Evolutionary conservation across 306 rosid species (phyloP), one percentile per base, ranked within the genome.

Genomic region (Cucurbita ficifolia): DNA sequence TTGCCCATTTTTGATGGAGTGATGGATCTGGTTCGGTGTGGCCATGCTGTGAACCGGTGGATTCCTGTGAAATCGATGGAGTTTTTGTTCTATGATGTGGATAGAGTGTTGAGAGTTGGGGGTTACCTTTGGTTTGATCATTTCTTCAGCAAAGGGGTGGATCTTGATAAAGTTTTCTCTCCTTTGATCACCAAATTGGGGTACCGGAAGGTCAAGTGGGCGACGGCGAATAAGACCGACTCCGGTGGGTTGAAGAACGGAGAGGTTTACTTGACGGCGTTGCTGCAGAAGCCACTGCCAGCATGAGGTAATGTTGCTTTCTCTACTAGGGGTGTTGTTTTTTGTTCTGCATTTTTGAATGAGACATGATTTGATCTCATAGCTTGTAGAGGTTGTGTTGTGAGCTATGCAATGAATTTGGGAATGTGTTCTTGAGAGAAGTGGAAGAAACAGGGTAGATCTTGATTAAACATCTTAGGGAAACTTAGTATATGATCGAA

Each of bases 61-160:
- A 94, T 94, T 29, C 99, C 99, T 8, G 50, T 72, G 72, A 76
- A 84, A 29, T 85, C 86, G 62, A 48, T 94, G 88, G 99, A 91
- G 83, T 94, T 94, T 60, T 70, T 94, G 90, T 57, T 94, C 49
- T 85, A 77, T 72, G 99, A 94, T 60, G 77, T 83, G 74, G 99
- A 94, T 43, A 80, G 99, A 45, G 96, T 94, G 79, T 76, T 94
- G 84, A 84, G 97, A 74, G 83, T 82, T 42, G 99, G 99, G 8
- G 99, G 99, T 74, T 94, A 84, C 70, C 83, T 94, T 82, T 94
- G 95, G 99, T 18, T 94, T 78, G 99, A 94, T 74, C 95, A 89
- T 16, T 94, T 94, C 77, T 94, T 94, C 62, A 82, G 97, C 73
- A 94, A 88, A 69, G 81, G 85, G 10, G 77, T 61, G 77, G 99